Evolutionary conservation across 768 basidiomycete genomes (phyloP).

Genomic region (Ramaria rubella): DNA sequence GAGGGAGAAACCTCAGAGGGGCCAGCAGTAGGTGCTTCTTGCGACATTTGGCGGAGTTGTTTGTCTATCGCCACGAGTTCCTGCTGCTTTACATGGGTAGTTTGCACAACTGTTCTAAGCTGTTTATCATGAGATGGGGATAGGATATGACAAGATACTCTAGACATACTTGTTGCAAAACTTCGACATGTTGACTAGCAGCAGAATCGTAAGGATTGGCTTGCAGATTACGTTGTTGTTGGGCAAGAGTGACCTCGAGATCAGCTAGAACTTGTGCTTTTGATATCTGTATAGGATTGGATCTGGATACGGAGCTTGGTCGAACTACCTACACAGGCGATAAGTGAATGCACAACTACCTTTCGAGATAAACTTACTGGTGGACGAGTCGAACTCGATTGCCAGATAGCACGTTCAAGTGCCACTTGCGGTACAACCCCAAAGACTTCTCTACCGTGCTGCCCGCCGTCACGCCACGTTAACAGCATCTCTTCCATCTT

Average conservation of each 20-base stretch:
- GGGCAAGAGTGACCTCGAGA: conserved; percentile 72
- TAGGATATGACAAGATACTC: background rate
- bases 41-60: conserved; percentile 46
- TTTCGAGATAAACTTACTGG: conserved; percentile 25
- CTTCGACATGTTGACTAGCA: conserved; percentile 64
- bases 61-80: conserved; percentile 70
- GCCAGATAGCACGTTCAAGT: conserved; percentile 84
- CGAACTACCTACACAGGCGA: conserved; percentile 27
- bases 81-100: conserved; percentile 69
- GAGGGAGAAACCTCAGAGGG: conserved; percentile 10
- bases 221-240: conserved; percentile 71
- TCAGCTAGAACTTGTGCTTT: conserved; percentile 78
- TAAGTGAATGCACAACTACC: background rate
- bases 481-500: conserved; percentile 99
- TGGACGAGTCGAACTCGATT: conserved; percentile 23
- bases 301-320: conserved; percentile 17
- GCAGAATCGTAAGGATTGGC: conserved; percentile 64
- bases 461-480: conserved; percentile 89
- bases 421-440: conserved; percentile 70
- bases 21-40: background rate
- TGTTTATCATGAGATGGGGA: conserved; percentile 22
- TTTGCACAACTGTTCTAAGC: conserved; percentile 67
- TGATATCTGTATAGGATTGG: conserved; percentile 44
- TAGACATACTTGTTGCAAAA: conserved; percentile 69
- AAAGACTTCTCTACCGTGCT: conserved; percentile 77